A percentile compares a stretch with the other conserved stretches of the same genome.
These are phyloP conservation scores for Cyberlindnera bimundalis DNA, from an alignment of 805 yeast species.

Conservation along the genomic window DNA sequence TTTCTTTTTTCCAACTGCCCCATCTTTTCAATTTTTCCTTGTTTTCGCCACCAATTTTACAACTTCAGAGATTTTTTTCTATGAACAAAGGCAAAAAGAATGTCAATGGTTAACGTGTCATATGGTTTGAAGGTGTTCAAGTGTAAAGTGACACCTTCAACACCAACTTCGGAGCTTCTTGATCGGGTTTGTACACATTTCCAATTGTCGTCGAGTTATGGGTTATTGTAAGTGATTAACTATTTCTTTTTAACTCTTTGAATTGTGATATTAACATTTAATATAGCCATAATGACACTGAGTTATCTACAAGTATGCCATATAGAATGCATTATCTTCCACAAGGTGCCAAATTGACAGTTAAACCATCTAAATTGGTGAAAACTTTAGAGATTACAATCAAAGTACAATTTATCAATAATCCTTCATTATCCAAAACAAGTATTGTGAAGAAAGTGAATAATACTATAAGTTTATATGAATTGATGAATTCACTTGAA, in stretches of 20 bases:
- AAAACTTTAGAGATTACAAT: constrained; percentile 24
- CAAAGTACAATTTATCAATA: constrained; percentile 30
- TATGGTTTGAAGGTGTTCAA: constrained; percentile 34
- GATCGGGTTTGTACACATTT: constrained; percentile 35
- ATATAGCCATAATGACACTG: constrained; percentile 30
- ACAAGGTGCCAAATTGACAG: constrained; percentile 39
- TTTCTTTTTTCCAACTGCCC: no score
- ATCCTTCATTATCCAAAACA: constrained; percentile 20
- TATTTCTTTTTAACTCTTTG: not conserved
- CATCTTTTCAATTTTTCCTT: no score
- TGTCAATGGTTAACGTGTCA: constrained; percentile 37
- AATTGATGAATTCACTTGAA: constrained; percentile 20
- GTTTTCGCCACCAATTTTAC: no score
- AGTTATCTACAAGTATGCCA: constrained; percentile 39
- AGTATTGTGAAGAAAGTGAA: constrained; percentile 26
- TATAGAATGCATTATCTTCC: constrained; percentile 42
- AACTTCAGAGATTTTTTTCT: no score
- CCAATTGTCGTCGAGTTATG: constrained; percentile 29
- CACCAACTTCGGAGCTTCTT: constrained; percentile 36
- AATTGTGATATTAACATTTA: not conserved
- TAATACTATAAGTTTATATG: constrained; percentile 14
- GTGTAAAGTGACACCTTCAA: constrained; percentile 34
- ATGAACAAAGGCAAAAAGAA: no score
- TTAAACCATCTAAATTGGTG: constrained; percentile 18
- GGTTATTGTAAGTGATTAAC: constrained; percentile 19